These are phyloP conservation scores for Pythium folliculosum DNA, from an alignment of 352 stramenopile species.

Conservation along the genomic window DNA sequence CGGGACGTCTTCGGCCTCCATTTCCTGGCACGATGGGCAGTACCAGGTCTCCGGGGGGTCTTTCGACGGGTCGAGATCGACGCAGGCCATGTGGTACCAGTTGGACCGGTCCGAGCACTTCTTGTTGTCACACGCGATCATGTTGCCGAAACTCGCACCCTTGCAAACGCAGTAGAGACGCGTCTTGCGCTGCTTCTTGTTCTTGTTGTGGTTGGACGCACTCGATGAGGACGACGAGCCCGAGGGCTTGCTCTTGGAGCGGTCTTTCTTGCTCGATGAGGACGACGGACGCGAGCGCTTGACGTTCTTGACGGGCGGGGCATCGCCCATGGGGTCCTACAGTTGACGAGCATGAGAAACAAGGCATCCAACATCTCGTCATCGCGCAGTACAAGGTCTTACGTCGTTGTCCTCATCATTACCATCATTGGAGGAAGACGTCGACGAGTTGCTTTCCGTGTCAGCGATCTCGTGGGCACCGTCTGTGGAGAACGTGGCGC, in stretches of 20 bases:
- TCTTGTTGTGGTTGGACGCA: conserved; percentile 36
- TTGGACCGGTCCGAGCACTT: conserved; percentile 77
- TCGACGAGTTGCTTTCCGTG: conserved; percentile 40
- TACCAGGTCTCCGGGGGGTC: conserved; percentile 76
- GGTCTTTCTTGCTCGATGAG: conserved; percentile 1
- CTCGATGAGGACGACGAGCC: conserved; percentile 10
- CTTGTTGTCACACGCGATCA: conserved; percentile 86
- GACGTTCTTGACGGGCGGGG: conserved; percentile 1
- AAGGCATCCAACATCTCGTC: too few relatives aligned
- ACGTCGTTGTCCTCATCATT: conserved; percentile 3
- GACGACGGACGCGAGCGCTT: conserved; percentile 5
- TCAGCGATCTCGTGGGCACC: conserved; percentile 25
- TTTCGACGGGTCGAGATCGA: conserved; percentile 50
- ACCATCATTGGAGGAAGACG: conserved; percentile 4
- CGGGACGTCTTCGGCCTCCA: conserved; percentile 52
- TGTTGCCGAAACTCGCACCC: conserved; percentile 69
- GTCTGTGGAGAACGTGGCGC: conserved; percentile 1
- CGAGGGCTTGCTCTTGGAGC: conserved; percentile 2
- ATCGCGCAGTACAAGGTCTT: neutral
- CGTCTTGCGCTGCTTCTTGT: conserved; percentile 60
- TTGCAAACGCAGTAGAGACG: conserved; percentile 80
- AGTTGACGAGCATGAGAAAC: too few relatives aligned
- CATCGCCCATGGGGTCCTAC: conserved; percentile 7
- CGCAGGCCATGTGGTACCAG: conserved; percentile 83
- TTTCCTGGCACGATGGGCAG: conserved; percentile 61